Evolutionary conservation across 495 filamentous ascomycete genomes (phyloP), one percentile per base, ranked within the genome.

Genomic region (Aspergillus ellipticus): DNA sequence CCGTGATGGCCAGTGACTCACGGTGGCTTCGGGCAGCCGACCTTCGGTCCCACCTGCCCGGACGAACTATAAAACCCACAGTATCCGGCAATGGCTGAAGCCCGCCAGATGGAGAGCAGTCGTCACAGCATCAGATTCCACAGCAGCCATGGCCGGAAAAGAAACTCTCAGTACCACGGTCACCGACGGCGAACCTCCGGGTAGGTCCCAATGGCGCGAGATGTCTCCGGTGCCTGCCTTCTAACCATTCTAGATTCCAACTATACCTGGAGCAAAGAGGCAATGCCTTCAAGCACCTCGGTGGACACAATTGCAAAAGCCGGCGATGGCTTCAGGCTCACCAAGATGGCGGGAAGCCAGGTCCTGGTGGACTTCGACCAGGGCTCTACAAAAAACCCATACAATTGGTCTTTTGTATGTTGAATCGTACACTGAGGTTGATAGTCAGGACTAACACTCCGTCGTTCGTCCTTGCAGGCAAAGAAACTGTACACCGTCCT

Each of bases 401-500:
- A 55, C 53, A 68, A 72, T 19, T 74, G 71, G 71, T 22, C 54
- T 37, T 49, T 66, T 59, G 70, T 73, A 65, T 51, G 66, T 58
- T 48, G 29, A 19, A n/a, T n/a, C n/a, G n/a, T n/a, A n/a, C n/a
- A 28, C 21, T 21, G 13, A 16, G 9, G 49, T 29, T 37, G 17
- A 52, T 15, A 33, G 47, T 42, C 28, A n/a, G n/a, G n/a, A n/a
- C n/a, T n/a, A n/a, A n/a, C n/a, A n/a, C n/a, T n/a, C n/a, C n/a
- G n/a, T n/a, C n/a, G n/a, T n/a, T n/a, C n/a, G n/a, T 22, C 42
- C 35, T 21, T 35, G 20, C 47, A 60, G 50, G 19, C 51, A 35
- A 85, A 79, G 66, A 92, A 92, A 57, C 35, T 75, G 5, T 80
- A 74, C 57, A 79, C 86, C 35, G 63, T 86, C 2, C 48, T 83